These are phyloP conservation scores for Ambrosia trifida DNA, from an alignment of 129 eudicot genomes.

Conservation along the genomic window DNA sequence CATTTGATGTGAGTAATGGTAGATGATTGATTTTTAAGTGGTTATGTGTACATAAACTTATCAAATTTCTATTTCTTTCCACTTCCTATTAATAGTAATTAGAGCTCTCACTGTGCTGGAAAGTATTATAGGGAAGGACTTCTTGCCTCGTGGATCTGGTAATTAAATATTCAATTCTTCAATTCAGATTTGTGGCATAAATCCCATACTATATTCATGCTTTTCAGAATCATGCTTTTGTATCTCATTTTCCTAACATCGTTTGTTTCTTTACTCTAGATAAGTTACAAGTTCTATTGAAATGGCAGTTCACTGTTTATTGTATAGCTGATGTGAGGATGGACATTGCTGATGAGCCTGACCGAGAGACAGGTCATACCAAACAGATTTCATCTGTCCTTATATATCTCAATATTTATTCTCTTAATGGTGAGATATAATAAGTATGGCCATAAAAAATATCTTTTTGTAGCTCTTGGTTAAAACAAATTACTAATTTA, in stretches of 20 bases:
- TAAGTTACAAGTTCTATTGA: too few relatives aligned
- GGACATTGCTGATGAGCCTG: slow-evolving; percentile 27
- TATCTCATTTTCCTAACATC: neutral
- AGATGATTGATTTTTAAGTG: neutral
- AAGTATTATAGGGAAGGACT: slow-evolving; percentile 89
- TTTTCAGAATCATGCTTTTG: neutral
- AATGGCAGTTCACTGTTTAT: slow-evolving; percentile 5
- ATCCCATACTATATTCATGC: neutral
- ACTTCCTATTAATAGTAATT: slow-evolving; percentile 17
- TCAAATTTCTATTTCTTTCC: neutral
- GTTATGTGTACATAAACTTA: neutral
- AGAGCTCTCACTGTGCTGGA: slow-evolving; percentile 97
- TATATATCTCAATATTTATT: neutral
- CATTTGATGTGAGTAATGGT: neutral
- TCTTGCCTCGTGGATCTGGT: slow-evolving; percentile 99
- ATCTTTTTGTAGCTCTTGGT: neutral
- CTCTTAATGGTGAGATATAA: neutral
- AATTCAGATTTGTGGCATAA: neutral
- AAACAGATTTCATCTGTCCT: neutral
- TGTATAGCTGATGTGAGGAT: slow-evolving; percentile 82
- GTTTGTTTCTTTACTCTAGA: neutral
- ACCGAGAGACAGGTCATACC: neutral
- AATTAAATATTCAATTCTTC: slow-evolving; percentile 7
- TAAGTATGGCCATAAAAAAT: too few relatives aligned
- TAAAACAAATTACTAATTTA: neutral